These are phyloP conservation scores for Lignosus rhinocerotis DNA, from an alignment of 1,284 basidiomycete genomes.

Conservation along the genomic window DNA sequence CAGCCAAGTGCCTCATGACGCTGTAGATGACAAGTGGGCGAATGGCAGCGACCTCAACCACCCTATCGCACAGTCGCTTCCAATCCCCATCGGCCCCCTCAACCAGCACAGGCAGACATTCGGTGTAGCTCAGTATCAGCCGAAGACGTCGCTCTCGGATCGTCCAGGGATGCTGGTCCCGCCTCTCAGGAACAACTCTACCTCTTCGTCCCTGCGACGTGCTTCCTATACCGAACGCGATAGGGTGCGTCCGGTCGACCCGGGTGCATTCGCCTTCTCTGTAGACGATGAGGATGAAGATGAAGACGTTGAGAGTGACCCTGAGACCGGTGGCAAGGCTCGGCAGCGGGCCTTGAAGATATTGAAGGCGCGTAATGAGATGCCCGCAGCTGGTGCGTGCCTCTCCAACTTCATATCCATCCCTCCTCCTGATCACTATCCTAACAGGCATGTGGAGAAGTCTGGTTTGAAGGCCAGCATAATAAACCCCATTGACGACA, in stretches of 20 bases:
- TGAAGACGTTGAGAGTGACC: slow-evolving; percentile 32
- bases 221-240: slow-evolving; percentile 70
- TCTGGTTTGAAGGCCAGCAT: slow-evolving; percentile 43
- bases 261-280: slow-evolving; percentile 65
- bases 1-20: not conserved
- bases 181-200: slow-evolving; percentile 28
- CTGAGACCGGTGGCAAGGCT: slow-evolving; percentile 43
- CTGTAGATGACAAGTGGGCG: slow-evolving; percentile 18
- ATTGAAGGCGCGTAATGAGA: slow-evolving; percentile 46
- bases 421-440: not conserved
- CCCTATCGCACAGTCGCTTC: slow-evolving; percentile 54
- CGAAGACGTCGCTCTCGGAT: slow-evolving; percentile 46
- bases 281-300: slow-evolving; percentile 46
- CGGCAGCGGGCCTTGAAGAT: slow-evolving; percentile 65
- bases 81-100: slow-evolving; percentile 54
- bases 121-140: slow-evolving; percentile 55
- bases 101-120: slow-evolving; percentile 34
- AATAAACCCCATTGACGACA: slow-evolving; percentile 15
- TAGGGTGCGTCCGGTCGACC: slow-evolving; percentile 59
- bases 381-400: slow-evolving; percentile 32
- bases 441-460: slow-evolving; percentile 70
- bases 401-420: not conserved
- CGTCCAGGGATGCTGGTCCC: slow-evolving; percentile 34
- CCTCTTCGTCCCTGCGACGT: slow-evolving; percentile 53
- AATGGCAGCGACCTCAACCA: slow-evolving; percentile 5